Evolutionary conservation across 2,329 filamentous ascomycete species (phyloP), one percentile per base, ranked within the genome.

Genomic region (Xylariaceae sp.): DNA sequence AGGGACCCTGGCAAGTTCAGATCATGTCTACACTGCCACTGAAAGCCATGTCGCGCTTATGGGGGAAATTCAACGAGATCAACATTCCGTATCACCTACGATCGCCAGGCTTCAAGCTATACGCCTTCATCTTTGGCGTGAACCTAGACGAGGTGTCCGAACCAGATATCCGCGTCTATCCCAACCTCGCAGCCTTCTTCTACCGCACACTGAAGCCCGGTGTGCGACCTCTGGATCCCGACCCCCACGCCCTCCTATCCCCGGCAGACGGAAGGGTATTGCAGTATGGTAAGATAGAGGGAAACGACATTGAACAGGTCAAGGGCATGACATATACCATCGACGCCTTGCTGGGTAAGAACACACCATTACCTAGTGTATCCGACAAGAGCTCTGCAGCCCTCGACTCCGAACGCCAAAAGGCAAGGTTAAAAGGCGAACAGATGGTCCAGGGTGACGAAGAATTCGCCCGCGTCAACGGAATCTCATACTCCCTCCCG

Each of bases 261-360:
- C 95, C 94, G 1, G 83, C 94, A 5, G 94, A 99, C 67, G 94
- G 94, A 42, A 87, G 87, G 56, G 80, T 99, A 41, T 80, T 99
- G 22, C 92, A 97, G 62, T 96, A 90, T 60, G 94, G 94, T 11
- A 85, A 84, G 60, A 96, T 99, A 49, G 87, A 95, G 62, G 84
- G 91, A 62, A 91, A 92, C 42, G 90, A 96, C 64, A 95, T 99
- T 39, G 94, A 99, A 68, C 94, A 99, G 72, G 92, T 99, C 56
- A 99, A 99, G 72, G 94, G 94, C 52, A 94, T 99, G 78, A 99
- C 94, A 1, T 99, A 99, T 71, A 95, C 86, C 58, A 81, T 99
- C 47, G 94, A 99, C 66, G 91, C 94, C 7, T 79, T 99, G 1
- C 79, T 99, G 2, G 94, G 94, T 45, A 83, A 81, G 56, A 75